Evolutionary conservation across 1,139 yeast species (phyloP).

Genomic region (Entelexis paramagnoliae): DNA sequence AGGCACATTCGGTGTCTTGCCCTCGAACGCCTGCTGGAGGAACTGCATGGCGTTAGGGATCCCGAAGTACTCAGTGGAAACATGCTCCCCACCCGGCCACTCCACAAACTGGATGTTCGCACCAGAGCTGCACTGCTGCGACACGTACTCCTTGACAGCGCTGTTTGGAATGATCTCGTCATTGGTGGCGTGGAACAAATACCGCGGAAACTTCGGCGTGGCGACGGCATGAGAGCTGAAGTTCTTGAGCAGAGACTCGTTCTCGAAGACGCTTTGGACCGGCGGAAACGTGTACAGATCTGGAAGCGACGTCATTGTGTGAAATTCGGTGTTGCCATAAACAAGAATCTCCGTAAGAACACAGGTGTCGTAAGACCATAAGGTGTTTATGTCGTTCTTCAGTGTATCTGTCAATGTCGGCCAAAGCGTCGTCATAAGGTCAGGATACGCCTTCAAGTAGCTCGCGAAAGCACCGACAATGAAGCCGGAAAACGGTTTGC

Average conservation of each 20-base stretch:
- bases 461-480: conserved; percentile 20
- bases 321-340: conserved; percentile 8
- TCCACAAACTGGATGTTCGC: conserved; percentile 24
- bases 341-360: conserved; percentile 5
- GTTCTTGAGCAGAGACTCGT: conserved; percentile 14
- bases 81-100: conserved; percentile 20
- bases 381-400: not conserved
- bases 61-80: conserved; percentile 13
- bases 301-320: not conserved
- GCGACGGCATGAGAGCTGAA: conserved; percentile 7
- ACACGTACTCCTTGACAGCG: conserved; percentile 23
- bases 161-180: conserved; percentile 27
- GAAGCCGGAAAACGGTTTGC: not conserved
- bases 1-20: conserved; percentile 13
- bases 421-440: conserved; percentile 1
- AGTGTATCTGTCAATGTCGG: conserved; percentile 5
- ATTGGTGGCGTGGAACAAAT: conserved; percentile 27
- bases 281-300: conserved; percentile 6
- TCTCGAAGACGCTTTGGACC: conserved; percentile 6
- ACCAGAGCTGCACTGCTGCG: conserved; percentile 26
- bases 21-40: conserved; percentile 14
- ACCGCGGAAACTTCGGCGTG: conserved; percentile 27
- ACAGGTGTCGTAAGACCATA: conserved; percentile 11
- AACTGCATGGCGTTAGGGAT: conserved; percentile 15
- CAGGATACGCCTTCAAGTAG: conserved; percentile 20